A percentile compares a stretch with the other conserved stretches of the same genome.
phyloP scores from a whole-genome alignment of 148 eudicot species.

The Cornus florida region DNA sequence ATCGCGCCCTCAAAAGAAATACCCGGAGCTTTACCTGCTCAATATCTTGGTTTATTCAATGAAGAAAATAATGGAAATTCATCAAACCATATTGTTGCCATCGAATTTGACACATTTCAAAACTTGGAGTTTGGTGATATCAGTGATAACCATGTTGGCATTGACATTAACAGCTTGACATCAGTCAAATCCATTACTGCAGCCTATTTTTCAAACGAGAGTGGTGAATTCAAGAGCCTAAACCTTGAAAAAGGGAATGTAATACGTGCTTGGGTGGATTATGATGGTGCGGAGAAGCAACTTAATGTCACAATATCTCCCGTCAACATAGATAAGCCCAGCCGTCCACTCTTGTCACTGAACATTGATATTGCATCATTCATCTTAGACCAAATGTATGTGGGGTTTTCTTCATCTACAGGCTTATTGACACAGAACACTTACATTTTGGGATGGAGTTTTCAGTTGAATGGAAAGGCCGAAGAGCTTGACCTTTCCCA shows the following conservation, averaged over 20 bases:
- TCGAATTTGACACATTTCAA: slow-evolving; percentile 22
- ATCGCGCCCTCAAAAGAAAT: slow-evolving; percentile 18
- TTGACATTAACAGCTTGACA: slow-evolving; percentile 18
- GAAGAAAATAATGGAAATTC: background rate
- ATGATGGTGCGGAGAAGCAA: slow-evolving; percentile 11
- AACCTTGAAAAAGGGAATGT: slow-evolving; percentile 16
- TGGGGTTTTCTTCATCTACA: background rate
- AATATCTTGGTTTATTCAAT: slow-evolving; percentile 22
- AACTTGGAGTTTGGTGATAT: background rate
- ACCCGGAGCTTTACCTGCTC: background rate
- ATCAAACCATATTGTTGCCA: slow-evolving; percentile 22
- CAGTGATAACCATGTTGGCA: slow-evolving; percentile 27
- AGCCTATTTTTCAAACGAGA: slow-evolving; percentile 6
- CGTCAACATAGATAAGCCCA: slow-evolving; percentile 5
- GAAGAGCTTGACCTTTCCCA: background rate
- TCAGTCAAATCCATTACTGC: slow-evolving; percentile 9
- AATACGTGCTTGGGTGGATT: slow-evolving; percentile 30
- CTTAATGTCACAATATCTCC: slow-evolving; percentile 26
- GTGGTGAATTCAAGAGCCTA: slow-evolving; percentile 6
- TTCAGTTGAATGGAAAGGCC: slow-evolving; percentile 9
- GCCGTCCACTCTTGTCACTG: slow-evolving; percentile 14
- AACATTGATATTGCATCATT: slow-evolving; percentile 14
- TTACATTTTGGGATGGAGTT: slow-evolving; percentile 5
- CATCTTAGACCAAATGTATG: background rate
- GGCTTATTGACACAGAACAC: background rate